A percentile compares a stretch with the other conserved stretches of the same genome.
Conservation (phyloP, 352 stramenopile species). For the Pilasporangium apinafurcum region DNA sequence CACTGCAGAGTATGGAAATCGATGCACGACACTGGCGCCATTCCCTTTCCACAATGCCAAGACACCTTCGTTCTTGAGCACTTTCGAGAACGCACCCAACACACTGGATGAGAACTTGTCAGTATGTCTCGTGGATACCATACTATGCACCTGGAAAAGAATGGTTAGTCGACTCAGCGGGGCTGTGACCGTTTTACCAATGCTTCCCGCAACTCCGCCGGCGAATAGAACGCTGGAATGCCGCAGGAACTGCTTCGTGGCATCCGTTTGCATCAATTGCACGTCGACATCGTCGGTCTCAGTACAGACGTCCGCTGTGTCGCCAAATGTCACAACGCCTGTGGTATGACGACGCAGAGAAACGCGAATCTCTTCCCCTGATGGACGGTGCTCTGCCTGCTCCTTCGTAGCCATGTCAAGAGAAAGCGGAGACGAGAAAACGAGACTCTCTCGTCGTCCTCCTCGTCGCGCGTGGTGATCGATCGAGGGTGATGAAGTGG, state of each 20-base stretch:
- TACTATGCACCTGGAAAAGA: slow-evolving; percentile 95
- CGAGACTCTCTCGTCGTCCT: too few species aligned
- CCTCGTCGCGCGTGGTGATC: too few species aligned
- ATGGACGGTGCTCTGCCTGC: not conserved
- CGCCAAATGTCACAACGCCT: slow-evolving; percentile 74
- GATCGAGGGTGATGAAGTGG: not conserved
- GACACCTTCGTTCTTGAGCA: slow-evolving; percentile 91
- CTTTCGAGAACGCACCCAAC: slow-evolving; percentile 78
- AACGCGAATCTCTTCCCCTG: slow-evolving; percentile 25
- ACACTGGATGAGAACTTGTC: slow-evolving; percentile 77
- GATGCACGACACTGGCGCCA: slow-evolving; percentile 92
- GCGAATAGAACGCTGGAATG: slow-evolving; percentile 78
- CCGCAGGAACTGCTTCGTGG: slow-evolving; percentile 62
- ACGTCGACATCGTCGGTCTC: slow-evolving; percentile 81
- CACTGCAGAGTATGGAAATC: slow-evolving; percentile 95
- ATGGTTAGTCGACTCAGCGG: slow-evolving; percentile 94
- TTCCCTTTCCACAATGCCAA: slow-evolving; percentile 95
- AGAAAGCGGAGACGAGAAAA: too few species aligned
- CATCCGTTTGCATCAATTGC: slow-evolving; percentile 60
- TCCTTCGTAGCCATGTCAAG: not conserved
- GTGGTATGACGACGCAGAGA: slow-evolving; percentile 71
- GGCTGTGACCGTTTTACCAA: slow-evolving; percentile 94
- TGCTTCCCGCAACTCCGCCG: slow-evolving; percentile 91
- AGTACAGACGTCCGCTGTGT: slow-evolving; percentile 66
- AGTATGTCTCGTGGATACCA: slow-evolving; percentile 88